phyloP scores from a whole-genome alignment of 2,329 filamentous ascomycete genomes.

The Alternaria solani region DNA sequence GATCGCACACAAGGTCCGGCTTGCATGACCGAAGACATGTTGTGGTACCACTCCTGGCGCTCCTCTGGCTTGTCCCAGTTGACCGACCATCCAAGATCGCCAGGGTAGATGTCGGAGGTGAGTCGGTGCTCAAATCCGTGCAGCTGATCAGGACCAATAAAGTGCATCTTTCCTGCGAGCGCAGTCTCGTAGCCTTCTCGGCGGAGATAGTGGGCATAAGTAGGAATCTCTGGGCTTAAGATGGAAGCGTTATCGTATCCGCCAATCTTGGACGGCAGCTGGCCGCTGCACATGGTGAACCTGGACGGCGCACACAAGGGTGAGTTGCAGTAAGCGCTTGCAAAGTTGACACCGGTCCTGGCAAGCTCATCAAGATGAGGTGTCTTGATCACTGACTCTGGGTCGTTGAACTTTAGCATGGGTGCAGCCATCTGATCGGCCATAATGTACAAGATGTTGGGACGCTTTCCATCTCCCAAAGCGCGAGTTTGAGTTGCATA shows the following conservation, averaged over 20 bases:
- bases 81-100: constrained; percentile 92
- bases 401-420: constrained; percentile 90
- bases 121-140: constrained; percentile 88
- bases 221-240: constrained; percentile 83
- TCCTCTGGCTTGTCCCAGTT: constrained; percentile 91
- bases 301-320: constrained; percentile 91
- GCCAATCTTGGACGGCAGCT: constrained; percentile 88
- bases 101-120: constrained; percentile 95
- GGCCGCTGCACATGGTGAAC: constrained; percentile 93
- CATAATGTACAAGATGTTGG: constrained; percentile 94
- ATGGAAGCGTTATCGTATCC: constrained; percentile 92
- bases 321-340: constrained; percentile 93
- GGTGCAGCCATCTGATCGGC: constrained; percentile 93
- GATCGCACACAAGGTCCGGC: constrained; percentile 87
- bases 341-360: constrained; percentile 83
- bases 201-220: constrained; percentile 91
- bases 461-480: constrained; percentile 53
- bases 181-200: constrained; percentile 87
- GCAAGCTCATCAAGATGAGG: constrained; percentile 88
- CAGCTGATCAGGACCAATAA: constrained; percentile 86
- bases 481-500: constrained; percentile 29
- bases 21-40: constrained; percentile 90
- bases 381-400: constrained; percentile 87
- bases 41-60: constrained; percentile 91
- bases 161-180: constrained; percentile 96